Evolutionary conservation across 306 rosid species (phyloP).

Genomic region (Myrica gale): DNA sequence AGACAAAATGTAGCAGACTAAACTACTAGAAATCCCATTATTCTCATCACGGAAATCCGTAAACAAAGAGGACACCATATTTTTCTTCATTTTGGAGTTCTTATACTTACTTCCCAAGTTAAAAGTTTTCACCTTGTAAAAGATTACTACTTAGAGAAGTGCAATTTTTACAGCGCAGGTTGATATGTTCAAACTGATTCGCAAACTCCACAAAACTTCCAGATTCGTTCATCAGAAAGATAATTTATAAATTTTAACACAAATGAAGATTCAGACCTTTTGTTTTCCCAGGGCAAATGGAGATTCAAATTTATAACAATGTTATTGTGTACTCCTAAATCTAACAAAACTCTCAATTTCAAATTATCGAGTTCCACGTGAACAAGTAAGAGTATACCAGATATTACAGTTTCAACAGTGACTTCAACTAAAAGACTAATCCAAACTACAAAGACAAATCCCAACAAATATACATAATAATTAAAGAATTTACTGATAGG

Average conservation of each 20-base stretch:
- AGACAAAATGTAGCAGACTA: too few relatives aligned
- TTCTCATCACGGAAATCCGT: too few relatives aligned
- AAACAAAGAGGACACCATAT: too few relatives aligned
- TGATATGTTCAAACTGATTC: not conserved
- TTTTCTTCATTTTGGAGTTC: too few relatives aligned
- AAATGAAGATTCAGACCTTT: not conserved
- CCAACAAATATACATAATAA: not conserved
- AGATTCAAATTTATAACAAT: not conserved
- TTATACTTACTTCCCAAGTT: not conserved
- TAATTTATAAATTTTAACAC: not conserved
- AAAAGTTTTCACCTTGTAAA: not conserved
- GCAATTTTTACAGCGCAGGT: not conserved
- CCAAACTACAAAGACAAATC: not conserved
- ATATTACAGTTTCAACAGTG: not conserved
- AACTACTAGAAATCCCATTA: too few relatives aligned
- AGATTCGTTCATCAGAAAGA: not conserved
- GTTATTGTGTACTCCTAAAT: not conserved
- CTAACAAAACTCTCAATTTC: not conserved
- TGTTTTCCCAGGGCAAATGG: not conserved
- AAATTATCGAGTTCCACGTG: not conserved
- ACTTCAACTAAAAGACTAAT: slow-evolving; percentile 1
- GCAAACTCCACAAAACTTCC: not conserved
- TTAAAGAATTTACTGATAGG: not conserved
- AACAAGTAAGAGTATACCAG: not conserved
- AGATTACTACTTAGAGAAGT: not conserved